These are phyloP conservation scores for Rhodosporidiobolus sp. DNA, from an alignment of 768 basidiomycete species.

Conservation along the genomic window DNA sequence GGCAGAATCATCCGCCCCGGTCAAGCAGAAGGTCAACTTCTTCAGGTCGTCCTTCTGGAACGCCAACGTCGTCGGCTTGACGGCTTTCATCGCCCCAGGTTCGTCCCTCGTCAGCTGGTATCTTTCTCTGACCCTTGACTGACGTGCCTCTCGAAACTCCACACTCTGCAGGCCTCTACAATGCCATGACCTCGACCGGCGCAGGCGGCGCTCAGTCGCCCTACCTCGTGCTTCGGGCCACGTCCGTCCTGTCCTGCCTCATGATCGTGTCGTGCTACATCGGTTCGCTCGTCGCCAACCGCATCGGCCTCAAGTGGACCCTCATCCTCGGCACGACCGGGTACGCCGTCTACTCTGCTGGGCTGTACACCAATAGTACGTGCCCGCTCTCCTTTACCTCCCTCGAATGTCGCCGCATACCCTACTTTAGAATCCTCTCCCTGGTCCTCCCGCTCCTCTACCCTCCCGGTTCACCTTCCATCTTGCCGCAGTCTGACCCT, in stretches of 20 bases:
- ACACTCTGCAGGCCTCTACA: background rate
- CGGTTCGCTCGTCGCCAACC: background rate
- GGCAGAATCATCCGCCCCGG: background rate
- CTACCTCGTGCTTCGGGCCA: conserved; percentile 8
- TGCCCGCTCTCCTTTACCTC: background rate
- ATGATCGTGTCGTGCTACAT: conserved; percentile 8
- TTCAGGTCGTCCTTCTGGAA: background rate
- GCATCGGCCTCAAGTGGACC: conserved; percentile 2
- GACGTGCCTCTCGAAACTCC: too few species aligned
- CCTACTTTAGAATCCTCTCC: too few species aligned
- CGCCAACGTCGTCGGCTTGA: background rate
- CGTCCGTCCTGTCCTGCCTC: background rate
- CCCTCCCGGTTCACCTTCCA: background rate
- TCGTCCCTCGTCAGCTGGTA: background rate
- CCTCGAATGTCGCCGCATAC: too few species aligned
- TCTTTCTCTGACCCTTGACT: background rate
- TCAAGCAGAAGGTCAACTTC: background rate
- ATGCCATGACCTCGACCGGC: background rate
- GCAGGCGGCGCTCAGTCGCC: conserved; percentile 6
- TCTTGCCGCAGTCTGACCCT: background rate
- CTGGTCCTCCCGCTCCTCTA: background rate
- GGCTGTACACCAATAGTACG: conserved; percentile 44
- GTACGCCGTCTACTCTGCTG: conserved; percentile 39
- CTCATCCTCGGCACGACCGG: conserved; percentile 15
- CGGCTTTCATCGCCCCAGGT: conserved; percentile 18